phyloP scores from a whole-genome alignment of 192 early-diverging fungal species.

The Backusella psychrophila region DNA sequence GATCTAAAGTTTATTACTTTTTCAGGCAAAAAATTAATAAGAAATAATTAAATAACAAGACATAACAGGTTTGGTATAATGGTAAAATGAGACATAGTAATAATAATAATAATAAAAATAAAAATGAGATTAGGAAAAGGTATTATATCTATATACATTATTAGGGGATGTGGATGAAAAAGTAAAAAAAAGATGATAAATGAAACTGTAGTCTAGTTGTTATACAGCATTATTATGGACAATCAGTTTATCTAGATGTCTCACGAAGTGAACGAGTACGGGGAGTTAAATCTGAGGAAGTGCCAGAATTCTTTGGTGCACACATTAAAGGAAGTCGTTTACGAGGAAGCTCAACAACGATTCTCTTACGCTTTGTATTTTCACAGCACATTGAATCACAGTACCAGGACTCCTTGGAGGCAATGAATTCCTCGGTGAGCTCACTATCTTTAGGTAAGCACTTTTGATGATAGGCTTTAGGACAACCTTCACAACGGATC shows the following conservation, averaged over 20 bases:
- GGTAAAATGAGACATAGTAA: not conserved
- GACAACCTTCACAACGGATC: constrained; percentile 84
- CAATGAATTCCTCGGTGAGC: constrained; percentile 39
- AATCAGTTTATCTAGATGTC: not conserved
- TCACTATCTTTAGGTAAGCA: constrained; percentile 35
- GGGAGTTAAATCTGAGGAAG: constrained; percentile 6
- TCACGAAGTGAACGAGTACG: constrained; percentile 14
- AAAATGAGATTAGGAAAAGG: not conserved
- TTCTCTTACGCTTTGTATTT: constrained; percentile 50
- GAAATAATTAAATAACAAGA: not conserved
- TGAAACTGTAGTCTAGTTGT: not conserved
- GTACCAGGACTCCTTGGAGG: constrained; percentile 53
- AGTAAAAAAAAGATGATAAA: not conserved
- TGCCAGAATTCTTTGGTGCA: constrained; percentile 35
- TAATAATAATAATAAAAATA: not conserved
- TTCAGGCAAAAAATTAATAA: not conserved
- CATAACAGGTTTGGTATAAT: not conserved
- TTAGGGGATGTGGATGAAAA: not conserved
- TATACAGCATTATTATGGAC: not conserved
- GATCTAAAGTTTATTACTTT: not conserved
- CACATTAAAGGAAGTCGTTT: constrained; percentile 63
- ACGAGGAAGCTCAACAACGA: constrained; percentile 60
- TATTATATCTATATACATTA: not conserved
- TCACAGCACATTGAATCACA: constrained; percentile 57
- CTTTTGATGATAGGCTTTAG: constrained; percentile 76